Evolutionary conservation across 78 protist genomes (phyloP), one percentile per base, ranked within the genome.

Genomic region (Dictyostelium citrinum): DNA sequence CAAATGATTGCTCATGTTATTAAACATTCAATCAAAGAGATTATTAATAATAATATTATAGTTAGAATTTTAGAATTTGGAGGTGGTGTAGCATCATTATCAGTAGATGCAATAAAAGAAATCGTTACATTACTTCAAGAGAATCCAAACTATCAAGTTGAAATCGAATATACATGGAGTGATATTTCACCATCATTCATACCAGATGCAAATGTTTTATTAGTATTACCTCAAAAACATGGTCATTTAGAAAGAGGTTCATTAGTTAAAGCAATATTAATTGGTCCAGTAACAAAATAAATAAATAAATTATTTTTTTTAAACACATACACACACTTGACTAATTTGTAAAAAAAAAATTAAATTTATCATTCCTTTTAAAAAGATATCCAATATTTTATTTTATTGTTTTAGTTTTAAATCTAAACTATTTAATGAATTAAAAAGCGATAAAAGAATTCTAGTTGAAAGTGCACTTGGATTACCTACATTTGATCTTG

Each of bases 231-330:
- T 14, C 71, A 84, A 81, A 64, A 45, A 49, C 60, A 80, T 84
- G 93, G 93, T n/a, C 49, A 49, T 24, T 61, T 81, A 39, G 90
- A 93, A 70, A 93, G 80, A 67, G 93, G 93, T 29, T 1, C 82
- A 49, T 24, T 24, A 9, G 51, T 93, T 5, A 76, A 91, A 35
- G 84, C 90, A n/a, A 70, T 82, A n/a, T 20, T 91, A 35, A 91
- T 91, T 17, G 85, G 84, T 58, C 85, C 93, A 33, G 5, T 55
- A 55, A 55, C n/a, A n/a, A n/a, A n/a, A n/a, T n/a, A n/a, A n/a
- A n/a, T n/a, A n/a, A n/a, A n/a, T n/a, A n/a, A n/a, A n/a, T n/a
- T n/a, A n/a, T n/a, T n/a, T n/a, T n/a, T n/a, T n/a, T n/a, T n/a
- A n/a, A n/a, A n/a, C n/a, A n/a, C n/a, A n/a, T n/a, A n/a, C n/a